Percentiles rank a stretch among this genome's conserved stretches.
phyloP scores from a whole-genome alignment of 2,329 filamentous ascomycete genomes.

The Hymenoscyphus repandus region DNA sequence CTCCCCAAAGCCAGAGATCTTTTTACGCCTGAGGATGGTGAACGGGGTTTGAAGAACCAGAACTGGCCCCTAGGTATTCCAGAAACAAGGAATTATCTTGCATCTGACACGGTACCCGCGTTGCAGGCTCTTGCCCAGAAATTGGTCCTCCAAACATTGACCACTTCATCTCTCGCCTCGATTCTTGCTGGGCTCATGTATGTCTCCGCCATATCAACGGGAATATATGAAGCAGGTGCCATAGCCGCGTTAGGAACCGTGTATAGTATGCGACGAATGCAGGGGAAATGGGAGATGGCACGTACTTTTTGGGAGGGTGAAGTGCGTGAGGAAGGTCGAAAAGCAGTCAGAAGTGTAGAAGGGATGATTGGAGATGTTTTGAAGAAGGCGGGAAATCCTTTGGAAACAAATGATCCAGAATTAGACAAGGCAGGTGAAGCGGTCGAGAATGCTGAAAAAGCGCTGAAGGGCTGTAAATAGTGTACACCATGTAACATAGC shows the following conservation, averaged over 20 bases:
- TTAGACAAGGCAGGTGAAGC: slow-evolving; percentile 20
- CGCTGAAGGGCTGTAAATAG: slow-evolving; percentile 19
- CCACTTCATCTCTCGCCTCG: slow-evolving; percentile 59
- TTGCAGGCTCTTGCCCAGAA: slow-evolving; percentile 69
- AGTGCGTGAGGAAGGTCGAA: slow-evolving; percentile 61
- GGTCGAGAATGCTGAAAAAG: slow-evolving; percentile 17
- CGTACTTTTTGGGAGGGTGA: slow-evolving; percentile 59
- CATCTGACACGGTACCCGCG: slow-evolving; percentile 61
- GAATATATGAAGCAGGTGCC: slow-evolving; percentile 56
- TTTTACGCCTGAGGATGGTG: slow-evolving; percentile 15
- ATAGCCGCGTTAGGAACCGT: slow-evolving; percentile 56
- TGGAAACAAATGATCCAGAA: slow-evolving; percentile 14
- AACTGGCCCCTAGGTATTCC: slow-evolving; percentile 72
- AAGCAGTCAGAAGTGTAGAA: slow-evolving; percentile 54
- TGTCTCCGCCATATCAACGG: slow-evolving; percentile 47
- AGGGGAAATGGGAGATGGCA: slow-evolving; percentile 57
- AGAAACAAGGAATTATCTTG: slow-evolving; percentile 60
- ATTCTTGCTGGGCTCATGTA: slow-evolving; percentile 53
- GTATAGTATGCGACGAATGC: slow-evolving; percentile 54
- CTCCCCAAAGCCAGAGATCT: slow-evolving; percentile 20
- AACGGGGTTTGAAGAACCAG: slow-evolving; percentile 13
- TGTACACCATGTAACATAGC: slow-evolving; percentile 4
- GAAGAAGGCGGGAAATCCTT: slow-evolving; percentile 13
- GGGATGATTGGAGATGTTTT: slow-evolving; percentile 46
- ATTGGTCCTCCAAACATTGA: slow-evolving; percentile 66